Base-by-base conservation (phyloP, 2,329 filamentous ascomycete genomes). In the Xylaria sp. region DNA sequence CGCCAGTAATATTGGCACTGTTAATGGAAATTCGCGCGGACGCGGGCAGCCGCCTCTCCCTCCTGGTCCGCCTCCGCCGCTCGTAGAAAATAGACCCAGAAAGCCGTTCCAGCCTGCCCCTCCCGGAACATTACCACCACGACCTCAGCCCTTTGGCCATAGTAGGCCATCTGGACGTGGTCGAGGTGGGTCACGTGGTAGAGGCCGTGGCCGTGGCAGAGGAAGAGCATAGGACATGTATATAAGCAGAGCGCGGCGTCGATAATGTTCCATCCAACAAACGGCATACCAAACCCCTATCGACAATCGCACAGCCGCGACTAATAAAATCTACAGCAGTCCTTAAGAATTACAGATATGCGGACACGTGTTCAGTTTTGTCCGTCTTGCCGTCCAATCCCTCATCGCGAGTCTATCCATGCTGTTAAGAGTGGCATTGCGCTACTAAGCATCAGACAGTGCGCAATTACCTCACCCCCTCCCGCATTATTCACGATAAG, bases 171-270 rank as follows among this genome's bases (percentile, higher is more conserved):
- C 50, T 36, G 65, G 68, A 7, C 65, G 67, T 30, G 55, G 60
- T 83, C 58, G 82, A 86, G 75, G 79, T 12, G 69, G 72, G n/a
- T 61, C 58, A 53, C 66, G 67, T 45, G 66, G 71, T 30, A 67
- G 68, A 59, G 70, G 70, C 4, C 61, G 68, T 20, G 71, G 71
- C 23, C 69, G 71, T 25, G 70, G 72, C 25, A 63, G 72, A 66
- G 69, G 71, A 4, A 68, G 65, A 61, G 65, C 41, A 66, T 23
- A 48, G 2, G 25, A 13, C 46, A 58, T n/a, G 4, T n/a, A 18
- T 50, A 25, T 12, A 13, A 25, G 30, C 36, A 34, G 25, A 65
- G 28, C 41, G 25, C 13, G 3, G 20, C 18, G n/a, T 50, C n/a
- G 23, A 32, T 20, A 20, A 39, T 34, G 25, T 13, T n/a, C 18